Base-by-base conservation (phyloP, 495 filamentous ascomycete species). In the Neurospora discreta region DNA sequence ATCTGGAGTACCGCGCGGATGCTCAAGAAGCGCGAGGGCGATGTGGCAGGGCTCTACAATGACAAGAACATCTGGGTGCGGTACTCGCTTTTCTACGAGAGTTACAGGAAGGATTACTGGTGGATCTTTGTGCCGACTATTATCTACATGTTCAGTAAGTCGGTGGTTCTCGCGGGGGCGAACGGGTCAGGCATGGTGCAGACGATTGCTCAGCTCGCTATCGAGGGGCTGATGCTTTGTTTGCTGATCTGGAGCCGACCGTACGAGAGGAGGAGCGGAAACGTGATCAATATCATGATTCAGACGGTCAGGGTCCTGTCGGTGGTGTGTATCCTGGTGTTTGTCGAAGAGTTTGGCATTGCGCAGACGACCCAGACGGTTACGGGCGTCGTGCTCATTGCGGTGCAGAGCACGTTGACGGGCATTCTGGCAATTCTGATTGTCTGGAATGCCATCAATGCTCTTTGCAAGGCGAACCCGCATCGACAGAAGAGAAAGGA, bases 51-150 rank as follows among this genome's bases (percentile, higher is more conserved):
- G 1, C 83, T 99, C 10, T 99, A 91, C 79, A 93, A 97, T 68
- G 88, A 98, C 78, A 95, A 94, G 84, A 89, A 91, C 70, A 92
- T 90, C 68, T 97, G 96, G 95, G 85, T 91, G 75, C 96, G 94
- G 81, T 99, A 99, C 85, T 96, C 92, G 76, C 84, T 98, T 41
- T 99, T 99, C 85, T 99, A 99, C 81, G 95, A 99, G 75, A 91
- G 90, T 74, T 98, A 95, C 82, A 93, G 94, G 80, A 91, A 90
- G 77, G 89, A 90, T 74, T 96, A 93, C 82, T 99, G 95, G 95
- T 98, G 94, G 94, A 78, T 98, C 10, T 99, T 99, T 79, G 87
- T 99, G 15, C 95, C 95, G 8, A 85, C 87, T 65, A 97, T 99
- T 80, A 68, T 95, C 70, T 99, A 98, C 84, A 92, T 95, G 85